Conservation (phyloP, 306 rosid species). For the Casuarina cunninghamiana region DNA sequence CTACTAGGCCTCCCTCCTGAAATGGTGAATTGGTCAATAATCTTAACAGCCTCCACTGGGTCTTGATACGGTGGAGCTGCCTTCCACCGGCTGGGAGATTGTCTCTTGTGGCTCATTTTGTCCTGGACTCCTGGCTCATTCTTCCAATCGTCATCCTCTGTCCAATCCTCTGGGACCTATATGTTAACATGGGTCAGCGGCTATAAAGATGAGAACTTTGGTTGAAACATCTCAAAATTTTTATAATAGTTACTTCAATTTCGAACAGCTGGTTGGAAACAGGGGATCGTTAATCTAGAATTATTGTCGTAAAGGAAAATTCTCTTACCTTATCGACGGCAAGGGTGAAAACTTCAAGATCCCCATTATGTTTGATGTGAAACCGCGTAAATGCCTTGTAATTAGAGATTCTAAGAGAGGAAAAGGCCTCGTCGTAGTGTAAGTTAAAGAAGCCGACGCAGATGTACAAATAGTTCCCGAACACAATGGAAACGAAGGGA, state of each 20-base stretch:
- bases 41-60: constrained; percentile 69
- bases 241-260: too few species aligned
- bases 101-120: constrained; percentile 43
- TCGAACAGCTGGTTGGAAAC: too few species aligned
- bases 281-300: too few species aligned
- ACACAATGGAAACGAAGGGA: constrained; percentile 86
- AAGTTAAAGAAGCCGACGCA: constrained; percentile 90
- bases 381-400: constrained; percentile 88
- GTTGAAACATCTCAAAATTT: too few species aligned
- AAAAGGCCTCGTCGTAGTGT: constrained; percentile 97
- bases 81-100: constrained; percentile 53
- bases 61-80: constrained; percentile 63
- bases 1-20: constrained; percentile 31
- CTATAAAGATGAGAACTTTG: too few species aligned
- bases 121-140: constrained; percentile 10
- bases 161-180: constrained; percentile 62
- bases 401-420: constrained; percentile 89
- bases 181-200: not conserved
- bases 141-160: constrained; percentile 51
- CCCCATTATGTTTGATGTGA: constrained; percentile 63
- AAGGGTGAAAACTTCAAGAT: constrained; percentile 90
- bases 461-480: constrained; percentile 85
- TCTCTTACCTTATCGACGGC: constrained; percentile 81
- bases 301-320: too few species aligned
- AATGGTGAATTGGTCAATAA: constrained; percentile 78